Base-by-base conservation (phyloP, 192 early-diverging fungal genomes). In the Coemansia umbellata region DNA sequence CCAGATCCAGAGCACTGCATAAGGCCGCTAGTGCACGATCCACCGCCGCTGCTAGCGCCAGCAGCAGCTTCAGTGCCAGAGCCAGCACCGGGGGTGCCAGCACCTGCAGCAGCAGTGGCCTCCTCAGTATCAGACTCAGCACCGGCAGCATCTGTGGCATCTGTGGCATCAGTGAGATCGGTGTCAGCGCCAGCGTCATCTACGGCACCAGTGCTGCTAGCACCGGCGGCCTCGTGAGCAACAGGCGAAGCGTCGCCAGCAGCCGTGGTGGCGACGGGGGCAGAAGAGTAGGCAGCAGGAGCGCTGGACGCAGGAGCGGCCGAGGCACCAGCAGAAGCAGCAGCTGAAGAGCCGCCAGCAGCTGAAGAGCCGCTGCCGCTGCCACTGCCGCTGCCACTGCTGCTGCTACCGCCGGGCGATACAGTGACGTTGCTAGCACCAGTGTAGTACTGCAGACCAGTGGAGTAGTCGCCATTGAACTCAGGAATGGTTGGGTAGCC, bases 401-500 rank as follows among this genome's bases (percentile, higher is more conserved):
- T 30, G n/a, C 23, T 42, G 47, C 31, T 43, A 10, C 60, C 60
- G 24, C 60, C 55, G 7, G 61, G 52, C 15, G 61, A 53, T 0
- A 78, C 60, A 2, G 69, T 73, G 14, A 78, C 50, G 8, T 45
- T 53, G 26, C 43, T 57, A 13, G 55, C 50, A 17, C 47, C 31
- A 9, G 48, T 55, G 60, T 70, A 79, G 30, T 54, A 40, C 5
- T 69, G 39, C n/a, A 63, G 42, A 2, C 66, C 62, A 24, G 66
- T 63, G 6, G 62, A 50, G 31, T 74, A 74, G 63, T 66, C 14
- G 58, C 54, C 59, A 22, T 37, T 28, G 28, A 79, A 79, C 56
- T 82, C 82, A 19, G 80, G 63, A 17, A 84, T 79, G 8, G 55
- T 61, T 15, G 78, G 79, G 53, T 69, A 79, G 6, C 60, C 58